Base-by-base conservation (phyloP, 179 eudicot species). In the Pouteria campechiana region DNA sequence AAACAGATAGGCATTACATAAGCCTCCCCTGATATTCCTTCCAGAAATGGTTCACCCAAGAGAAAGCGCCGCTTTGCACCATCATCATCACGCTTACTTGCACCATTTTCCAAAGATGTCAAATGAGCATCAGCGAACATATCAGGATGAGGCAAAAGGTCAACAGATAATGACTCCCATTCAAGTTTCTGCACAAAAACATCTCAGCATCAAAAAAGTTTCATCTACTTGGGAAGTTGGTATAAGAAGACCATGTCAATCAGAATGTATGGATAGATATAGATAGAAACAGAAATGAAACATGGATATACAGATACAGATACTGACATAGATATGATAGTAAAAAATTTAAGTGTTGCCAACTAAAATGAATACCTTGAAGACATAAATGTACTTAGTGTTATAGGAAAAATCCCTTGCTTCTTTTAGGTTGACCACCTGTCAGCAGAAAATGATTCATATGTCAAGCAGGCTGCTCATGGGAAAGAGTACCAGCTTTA, bases 21-120 rank as follows among this genome's bases (percentile, higher is more conserved):
- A 69, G 98, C 96, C 52, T 90, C 75, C 54, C 98, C 98, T n/a
- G 98, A 82, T 53, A 90, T 75, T 63, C 98, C 98, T 67, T 90
- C 98, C 43, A 90, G 69, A 64, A 90, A 90, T 17, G 94, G 74
- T 65, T 90, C 98, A 38, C 98, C 98, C n/a, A 95, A 95, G 71
- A 90, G 86, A 62, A 90, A 90, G 17, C 61, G 63, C 40, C 96
- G 84, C 39, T 82, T 90, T 57, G 94, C 98, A 52, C 98, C 98
- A 67, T 90, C 92, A 35, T 79, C 88, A 33, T 90, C 98, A 62
- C 81, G 80, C 70, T 58, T 73, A 55, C 38, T 65, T 39, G 65
- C 64, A 48, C 82, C 90, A 20, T 63, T 81, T 64, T 69, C 55
- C 52, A 52, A 49, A 41, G 30, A 31, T 17, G 62, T 64, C 30